phyloP scores from a whole-genome alignment of 2,329 filamentous ascomycete genomes.

The Paraphoma chrysanthemicola region DNA sequence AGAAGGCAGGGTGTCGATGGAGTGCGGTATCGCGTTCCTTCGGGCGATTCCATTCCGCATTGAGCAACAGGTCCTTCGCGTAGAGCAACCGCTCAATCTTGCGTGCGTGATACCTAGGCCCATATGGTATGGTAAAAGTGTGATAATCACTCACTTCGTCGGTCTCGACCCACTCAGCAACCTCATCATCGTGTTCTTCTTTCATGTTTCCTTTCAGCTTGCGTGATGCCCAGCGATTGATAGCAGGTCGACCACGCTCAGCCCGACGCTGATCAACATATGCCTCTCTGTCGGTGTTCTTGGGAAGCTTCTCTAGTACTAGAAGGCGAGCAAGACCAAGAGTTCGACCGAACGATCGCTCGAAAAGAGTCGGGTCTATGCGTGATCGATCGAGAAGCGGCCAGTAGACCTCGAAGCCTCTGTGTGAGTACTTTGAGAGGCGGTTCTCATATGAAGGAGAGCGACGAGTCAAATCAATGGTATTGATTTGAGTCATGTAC shows the following conservation, averaged over 20 bases:
- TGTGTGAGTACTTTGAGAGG: slow-evolving; percentile 79
- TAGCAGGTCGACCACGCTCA: slow-evolving; percentile 73
- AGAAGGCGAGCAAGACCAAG: slow-evolving; percentile 80
- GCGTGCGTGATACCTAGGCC: slow-evolving; percentile 61
- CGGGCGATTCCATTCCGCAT: slow-evolving; percentile 82
- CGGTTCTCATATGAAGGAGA: slow-evolving; percentile 89
- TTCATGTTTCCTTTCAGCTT: slow-evolving; percentile 74
- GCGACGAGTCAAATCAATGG: slow-evolving; percentile 77
- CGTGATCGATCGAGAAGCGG: slow-evolving; percentile 74
- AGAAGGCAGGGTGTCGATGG: slow-evolving; percentile 86
- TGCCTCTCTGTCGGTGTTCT: slow-evolving; percentile 68
- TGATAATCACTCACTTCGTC: slow-evolving; percentile 82
- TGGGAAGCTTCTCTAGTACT: slow-evolving; percentile 80
- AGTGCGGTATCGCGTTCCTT: slow-evolving; percentile 78
- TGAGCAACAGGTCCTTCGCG: slow-evolving; percentile 80
- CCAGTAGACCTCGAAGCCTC: slow-evolving; percentile 87
- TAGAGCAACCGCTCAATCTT: slow-evolving; percentile 84
- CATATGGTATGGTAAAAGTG: slow-evolving; percentile 70
- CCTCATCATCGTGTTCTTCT: slow-evolving; percentile 76
- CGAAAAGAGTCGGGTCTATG: slow-evolving; percentile 86
- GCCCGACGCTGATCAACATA: slow-evolving; percentile 74
- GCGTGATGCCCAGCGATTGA: slow-evolving; percentile 53
- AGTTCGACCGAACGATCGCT: slow-evolving; percentile 78
- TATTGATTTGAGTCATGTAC: slow-evolving; percentile 83
- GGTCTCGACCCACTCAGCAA: slow-evolving; percentile 81